Evolutionary conservation across 139 green algal genomes (phyloP), one percentile per base, ranked within the genome.

Genomic region (Chlorella sp.): DNA sequence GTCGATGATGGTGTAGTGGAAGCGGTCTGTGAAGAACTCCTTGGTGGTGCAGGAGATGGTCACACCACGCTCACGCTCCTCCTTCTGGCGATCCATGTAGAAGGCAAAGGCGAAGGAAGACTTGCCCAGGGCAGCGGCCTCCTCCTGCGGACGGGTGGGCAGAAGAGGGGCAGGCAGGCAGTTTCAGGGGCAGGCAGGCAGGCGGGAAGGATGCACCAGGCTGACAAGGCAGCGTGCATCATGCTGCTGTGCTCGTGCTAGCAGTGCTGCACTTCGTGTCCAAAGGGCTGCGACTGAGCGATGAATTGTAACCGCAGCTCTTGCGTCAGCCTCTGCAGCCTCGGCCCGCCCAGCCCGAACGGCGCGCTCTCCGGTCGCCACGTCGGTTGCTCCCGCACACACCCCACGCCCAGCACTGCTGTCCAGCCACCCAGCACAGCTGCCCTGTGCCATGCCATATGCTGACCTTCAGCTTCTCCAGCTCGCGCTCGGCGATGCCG

Each of bases 21-120:
- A 99, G 86, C 98, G 99, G 57, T 97, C 95, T 5, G 98, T 99
- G 96, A 98, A 98, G 96, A 99, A 99, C 98, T 99, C 97, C 97
- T 98, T 99, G 95, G 98, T 98, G 86, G 97, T 98, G 96, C 97
- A 99, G 83, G 98, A 94, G 89, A 99, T 99, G 95, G 97, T 99
- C 91, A 99, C 96, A 96, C 97, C 97, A 89, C 97, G 97, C 92
- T 98, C 97, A 85, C 96, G 95, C 95, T 99, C 97, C 90, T 97
- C 97, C 96, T 99, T 98, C 80, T 99, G 97, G 94, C 98, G 98
- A 92, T 98, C 97, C 90, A 98, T 95, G 83, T 96, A 96, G 95
- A 96, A 97, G n/a, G 95, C 93, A 73, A 96, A 97, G 68, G 95
- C 95, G 91, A 95, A 97, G 69, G 93, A 95, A 21, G 91, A 91